Percentiles rank a stretch among this genome's conserved stretches.
Evolutionary conservation across 2,329 filamentous ascomycete genomes (phyloP).

Genomic region (Cyphellophora europaea): DNA sequence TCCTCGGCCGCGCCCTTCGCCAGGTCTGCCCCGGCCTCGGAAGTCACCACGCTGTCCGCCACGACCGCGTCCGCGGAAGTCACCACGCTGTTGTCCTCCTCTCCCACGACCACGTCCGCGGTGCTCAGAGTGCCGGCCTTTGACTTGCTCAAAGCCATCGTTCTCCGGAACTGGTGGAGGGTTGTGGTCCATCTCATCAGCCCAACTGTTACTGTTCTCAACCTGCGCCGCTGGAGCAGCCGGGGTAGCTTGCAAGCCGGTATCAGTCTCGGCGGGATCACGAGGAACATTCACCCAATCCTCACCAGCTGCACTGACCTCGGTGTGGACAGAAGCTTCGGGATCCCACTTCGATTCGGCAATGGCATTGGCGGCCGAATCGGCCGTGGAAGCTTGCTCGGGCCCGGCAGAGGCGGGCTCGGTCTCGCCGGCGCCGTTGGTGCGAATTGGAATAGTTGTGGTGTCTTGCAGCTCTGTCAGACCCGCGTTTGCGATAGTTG

Average conservation of each 20-base stretch:
- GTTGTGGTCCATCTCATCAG: conserved; percentile 73
- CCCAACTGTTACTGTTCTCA: conserved; percentile 72
- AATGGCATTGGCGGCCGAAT: conserved; percentile 33
- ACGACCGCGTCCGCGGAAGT: conserved; percentile 21
- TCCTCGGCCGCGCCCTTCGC: conserved; percentile 17
- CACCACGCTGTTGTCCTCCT: conserved; percentile 23
- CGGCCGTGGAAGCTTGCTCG: conserved; percentile 29
- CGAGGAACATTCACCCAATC: conserved; percentile 66
- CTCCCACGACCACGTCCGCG: conserved; percentile 29
- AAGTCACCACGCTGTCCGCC: conserved; percentile 22
- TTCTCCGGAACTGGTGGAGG: conserved; percentile 19
- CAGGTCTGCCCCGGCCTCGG: conserved; percentile 25
- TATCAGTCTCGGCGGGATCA: conserved; percentile 65
- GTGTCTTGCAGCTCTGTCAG: conserved; percentile 50
- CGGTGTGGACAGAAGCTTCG: conserved; percentile 36
- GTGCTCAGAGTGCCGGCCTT: conserved; percentile 10
- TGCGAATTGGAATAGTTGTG: conserved; percentile 47
- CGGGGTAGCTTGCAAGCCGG: conserved; percentile 51
- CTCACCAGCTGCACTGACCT: conserved; percentile 45
- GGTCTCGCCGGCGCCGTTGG: conserved; percentile 31
- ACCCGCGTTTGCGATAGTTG: conserved; percentile 51
- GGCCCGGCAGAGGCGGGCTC: conserved; percentile 19
- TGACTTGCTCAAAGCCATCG: conserved; percentile 28
- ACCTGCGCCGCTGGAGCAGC: conserved; percentile 29
- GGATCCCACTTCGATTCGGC: conserved; percentile 49